phyloP scores from a whole-genome alignment of 106 monocot species.

The Dioscorea alata region DNA sequence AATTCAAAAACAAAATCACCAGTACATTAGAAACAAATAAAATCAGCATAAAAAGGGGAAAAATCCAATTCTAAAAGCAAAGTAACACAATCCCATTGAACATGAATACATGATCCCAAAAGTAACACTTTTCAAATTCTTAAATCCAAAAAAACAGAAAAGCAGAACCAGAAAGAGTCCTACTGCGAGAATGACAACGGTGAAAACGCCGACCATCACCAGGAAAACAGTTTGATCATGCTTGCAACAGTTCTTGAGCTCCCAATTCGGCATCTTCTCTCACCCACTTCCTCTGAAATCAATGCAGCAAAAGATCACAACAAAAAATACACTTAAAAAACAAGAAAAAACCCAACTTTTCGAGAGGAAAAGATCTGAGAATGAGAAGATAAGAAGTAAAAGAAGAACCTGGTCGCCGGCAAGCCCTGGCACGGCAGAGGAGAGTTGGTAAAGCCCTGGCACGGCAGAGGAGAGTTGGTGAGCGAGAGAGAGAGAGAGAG shows the following conservation, averaged over 20 bases:
- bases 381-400: background rate
- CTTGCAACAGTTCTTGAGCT: constrained; percentile 86
- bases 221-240: constrained; percentile 65
- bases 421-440: background rate
- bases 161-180: background rate
- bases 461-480: background rate
- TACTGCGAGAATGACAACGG: constrained; percentile 78
- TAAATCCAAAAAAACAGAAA: no score
- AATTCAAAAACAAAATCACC: background rate
- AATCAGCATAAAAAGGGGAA: background rate
- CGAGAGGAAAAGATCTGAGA: background rate
- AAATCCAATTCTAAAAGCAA: background rate
- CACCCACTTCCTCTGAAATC: constrained; percentile 3
- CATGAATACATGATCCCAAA: no score
- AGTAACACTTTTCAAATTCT: no score
- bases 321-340: no score
- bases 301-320: no score
- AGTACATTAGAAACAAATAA: background rate
- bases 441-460: background rate
- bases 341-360: no score
- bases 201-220: constrained; percentile 57
- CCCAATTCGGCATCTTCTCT: constrained; percentile 68
- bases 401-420: background rate
- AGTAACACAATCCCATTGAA: background rate
- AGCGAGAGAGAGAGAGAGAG: background rate